Evolutionary conservation across 805 yeast genomes (phyloP), one percentile per base, ranked within the genome.

Genomic region (Wickerhamomyces bovis): DNA sequence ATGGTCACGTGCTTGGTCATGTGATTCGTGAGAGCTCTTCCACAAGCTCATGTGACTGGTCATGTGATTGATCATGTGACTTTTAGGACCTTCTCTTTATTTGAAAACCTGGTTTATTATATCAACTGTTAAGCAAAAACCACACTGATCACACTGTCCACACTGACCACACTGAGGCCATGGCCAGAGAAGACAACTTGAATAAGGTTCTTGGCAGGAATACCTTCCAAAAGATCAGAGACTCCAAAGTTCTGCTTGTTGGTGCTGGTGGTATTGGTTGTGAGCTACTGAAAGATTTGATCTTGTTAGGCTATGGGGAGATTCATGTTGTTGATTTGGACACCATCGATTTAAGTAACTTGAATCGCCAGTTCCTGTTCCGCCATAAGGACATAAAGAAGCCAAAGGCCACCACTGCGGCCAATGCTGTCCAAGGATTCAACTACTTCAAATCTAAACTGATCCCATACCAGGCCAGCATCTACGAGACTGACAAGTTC

Each of bases 251-350:
- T 13, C 68, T 90, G 25, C 69, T 90, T 66, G 95, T 90, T 2
- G 98, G 98, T 4, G 96, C 97, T 1, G 98, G 98, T 26, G 98
- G 98, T 7, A 89, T 90, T 53, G 98, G 98, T 2, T 90, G 96
- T 63, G 98, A 90, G 63, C 68, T 90, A 40, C 69, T 90, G 48
- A 90, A 90, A 61, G 85, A 90, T 60, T 69, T 90, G 43, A 79
- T 87, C 6, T 66, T 89, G 52, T 72, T 86, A 63, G 90, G 94
- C 8, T 84, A 83, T 53, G 94, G 94, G 3, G 95, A 87, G 58
- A 83, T 90, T 47, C 95, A 89, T 61, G 76, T 90, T 26, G 90
- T 90, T n/a, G 99, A 94, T 67, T 72, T 94, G 46, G 99, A 94
- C 62, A 94, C 98, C 0, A 88, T 94, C 55, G 97, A 95, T 53